Percentiles rank a stretch among this genome's conserved stretches.
Conservation (phyloP, 192 early-diverging fungal genomes). For the Coemansia sp. region DNA sequence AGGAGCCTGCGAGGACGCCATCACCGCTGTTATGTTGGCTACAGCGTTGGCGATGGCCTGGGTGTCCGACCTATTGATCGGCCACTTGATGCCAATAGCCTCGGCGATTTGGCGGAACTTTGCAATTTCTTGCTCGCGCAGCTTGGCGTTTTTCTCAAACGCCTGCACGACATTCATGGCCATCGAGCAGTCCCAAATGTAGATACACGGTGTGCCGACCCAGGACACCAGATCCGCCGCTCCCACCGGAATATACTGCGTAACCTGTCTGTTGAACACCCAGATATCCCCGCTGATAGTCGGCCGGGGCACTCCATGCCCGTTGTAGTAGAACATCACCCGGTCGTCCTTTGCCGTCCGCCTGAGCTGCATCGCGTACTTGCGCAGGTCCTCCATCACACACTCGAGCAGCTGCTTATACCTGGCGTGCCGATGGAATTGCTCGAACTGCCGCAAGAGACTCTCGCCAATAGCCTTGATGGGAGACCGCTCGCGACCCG, state of each 20-base stretch:
- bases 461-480: slow-evolving; percentile 72
- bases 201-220: slow-evolving; percentile 94
- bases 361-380: slow-evolving; percentile 77
- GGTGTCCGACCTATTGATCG: slow-evolving; percentile 11
- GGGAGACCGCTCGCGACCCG: slow-evolving; percentile 20
- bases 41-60: slow-evolving; percentile 8
- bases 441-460: slow-evolving; percentile 91
- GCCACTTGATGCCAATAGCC: slow-evolving; percentile 35
- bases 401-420: slow-evolving; percentile 87
- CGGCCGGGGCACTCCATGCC: slow-evolving; percentile 95
- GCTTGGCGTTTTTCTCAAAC: slow-evolving; percentile 85
- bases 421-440: slow-evolving; percentile 77
- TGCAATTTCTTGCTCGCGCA: slow-evolving; percentile 72
- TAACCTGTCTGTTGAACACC: slow-evolving; percentile 98
- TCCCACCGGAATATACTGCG: slow-evolving; percentile 96
- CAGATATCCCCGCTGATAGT: slow-evolving; percentile 94
- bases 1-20: slow-evolving; percentile 14
- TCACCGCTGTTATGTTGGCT: slow-evolving; percentile 14
- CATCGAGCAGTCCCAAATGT: slow-evolving; percentile 94
- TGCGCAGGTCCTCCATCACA: slow-evolving; percentile 89
- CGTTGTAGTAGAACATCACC: slow-evolving; percentile 97
- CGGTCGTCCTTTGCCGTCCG: slow-evolving; percentile 89
- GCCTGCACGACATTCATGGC: slow-evolving; percentile 89
- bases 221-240: slow-evolving; percentile 89
- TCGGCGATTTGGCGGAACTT: slow-evolving; percentile 43